Evolutionary conservation across 1,139 yeast species (phyloP), one percentile per base, ranked within the genome.

Genomic region (Protomyces inouyei): DNA sequence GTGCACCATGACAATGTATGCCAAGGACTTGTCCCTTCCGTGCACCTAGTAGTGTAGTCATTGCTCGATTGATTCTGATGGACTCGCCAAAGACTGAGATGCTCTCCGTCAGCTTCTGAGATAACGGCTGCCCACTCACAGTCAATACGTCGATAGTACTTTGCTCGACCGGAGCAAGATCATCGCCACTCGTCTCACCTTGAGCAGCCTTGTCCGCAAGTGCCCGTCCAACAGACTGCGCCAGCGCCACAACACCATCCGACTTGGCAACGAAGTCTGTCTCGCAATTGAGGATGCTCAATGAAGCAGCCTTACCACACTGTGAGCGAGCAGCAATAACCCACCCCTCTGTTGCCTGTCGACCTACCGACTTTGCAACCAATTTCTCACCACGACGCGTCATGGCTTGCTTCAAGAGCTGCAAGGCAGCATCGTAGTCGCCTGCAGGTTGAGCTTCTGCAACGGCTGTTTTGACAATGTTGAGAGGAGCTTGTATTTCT

Each of bases 221-320:
- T 6, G 35, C 45, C 36, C 21, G 43, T 9, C 63, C 63, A 16
- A 52, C 16, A n/a, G 52, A 18, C 28, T 32, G 28, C 1, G 63
- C 63, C 28, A 59, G 18, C 1, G 18, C 45, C 2, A 59, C 52
- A 8, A 59, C 63, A n/a, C 54, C 54, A 9, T 55, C 55, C 16
- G 55, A 61, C 25, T 57, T 57, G 48, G 65, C 65, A 12, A 65
- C 67, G 32, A 65, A 65, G 36, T 65, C 67, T 16, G 67, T 60
- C 63, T 65, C 67, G 52, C 67, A 65, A 16, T 60, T 61, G 23
- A 65, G 38, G 5, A 60, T 57, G 8, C 55, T 37, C 10, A 60
- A 10, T 4, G 57, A 37, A 12, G 52, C 61, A 10, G 56, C 43
- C n/a, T 21, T 10, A 12, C 63, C 57, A 35, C 45, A 48, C 3